Base-by-base conservation (phyloP, 257 asterid species). In the Perilla frutescens region DNA sequence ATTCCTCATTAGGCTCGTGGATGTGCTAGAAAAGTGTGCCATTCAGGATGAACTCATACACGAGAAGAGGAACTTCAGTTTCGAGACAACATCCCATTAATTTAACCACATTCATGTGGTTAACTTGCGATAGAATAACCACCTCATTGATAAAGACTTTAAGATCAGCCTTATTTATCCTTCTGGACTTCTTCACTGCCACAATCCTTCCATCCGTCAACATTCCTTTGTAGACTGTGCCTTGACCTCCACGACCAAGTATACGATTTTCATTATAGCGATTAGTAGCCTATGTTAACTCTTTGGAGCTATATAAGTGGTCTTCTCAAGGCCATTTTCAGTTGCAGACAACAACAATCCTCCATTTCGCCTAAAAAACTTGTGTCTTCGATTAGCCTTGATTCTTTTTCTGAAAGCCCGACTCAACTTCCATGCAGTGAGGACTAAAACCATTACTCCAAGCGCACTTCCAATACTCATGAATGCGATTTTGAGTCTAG, bases 141-240 rank as follows among this genome's bases (percentile, higher is more conserved):
- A 81, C 76, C 70, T 78, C 86, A 26, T 78, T 81, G 12, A 81
- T 76, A 69, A 84, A 84, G 48, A 32, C 71, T 48, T 79, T 73
- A 4, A 81, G 29, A 26, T 84, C 82, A 11, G 43, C 76, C 41
- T 66, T 82, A 8, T 79, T 69, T 2, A 72, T 77, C 65, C 15
- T 65, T 39, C 60, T 73, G 43, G 82, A 79, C 45, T 73, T 82
- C 77, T 82, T 82, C 39, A 82, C 72, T 0, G 87, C 87, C 58
- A 79, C 82, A 10, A 82, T 73, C 66, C 57, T 73, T 44, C 80
- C 87, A 54, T 82, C 78, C 6, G 36, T 57, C 39, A 79, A 11
- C 86, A 82, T 83, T 50, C 87, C 87, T 57, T 81, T 83, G 67
- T 83, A 81, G 64, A 81, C 85, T 0, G 85, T 81, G 29, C 88